Conservation (phyloP, 2,329 filamentous ascomycete genomes). For the Daldinia sp. region DNA sequence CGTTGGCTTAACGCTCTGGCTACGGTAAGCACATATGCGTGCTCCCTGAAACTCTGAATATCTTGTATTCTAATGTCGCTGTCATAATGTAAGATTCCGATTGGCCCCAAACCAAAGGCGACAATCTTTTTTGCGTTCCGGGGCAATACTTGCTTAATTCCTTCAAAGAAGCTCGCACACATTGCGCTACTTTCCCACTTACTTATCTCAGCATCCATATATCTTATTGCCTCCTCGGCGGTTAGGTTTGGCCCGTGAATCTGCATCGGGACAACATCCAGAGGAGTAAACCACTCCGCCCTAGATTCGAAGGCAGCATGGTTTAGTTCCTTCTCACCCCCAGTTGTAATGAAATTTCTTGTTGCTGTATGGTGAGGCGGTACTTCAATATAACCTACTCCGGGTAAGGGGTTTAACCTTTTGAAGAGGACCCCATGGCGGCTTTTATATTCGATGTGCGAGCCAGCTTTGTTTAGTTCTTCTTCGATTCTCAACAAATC, state of each 20-base stretch:
- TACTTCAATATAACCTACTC: not conserved
- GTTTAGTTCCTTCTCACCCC: not conserved
- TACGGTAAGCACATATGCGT: conserved; percentile 11
- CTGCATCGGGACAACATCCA: not conserved
- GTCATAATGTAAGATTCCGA: not conserved
- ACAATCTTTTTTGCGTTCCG: conserved; percentile 27
- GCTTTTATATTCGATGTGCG: conserved; percentile 5
- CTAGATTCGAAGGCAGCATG: not conserved
- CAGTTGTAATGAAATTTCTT: not conserved
- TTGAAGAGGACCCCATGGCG: not conserved
- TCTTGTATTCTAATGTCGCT: not conserved
- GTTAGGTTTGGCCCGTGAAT: not conserved
- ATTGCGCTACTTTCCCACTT: not conserved
- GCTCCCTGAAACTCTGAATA: not conserved
- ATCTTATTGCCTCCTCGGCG: not conserved
- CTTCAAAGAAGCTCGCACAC: not conserved
- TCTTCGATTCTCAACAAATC: conserved; percentile 3
- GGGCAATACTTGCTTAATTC: not conserved
- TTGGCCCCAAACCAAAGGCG: conserved; percentile 24
- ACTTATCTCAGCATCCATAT: not conserved
- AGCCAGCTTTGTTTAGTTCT: not conserved
- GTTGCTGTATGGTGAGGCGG: not conserved
- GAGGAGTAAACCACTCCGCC: not conserved
- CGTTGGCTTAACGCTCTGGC: conserved; percentile 4
- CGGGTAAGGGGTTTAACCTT: not conserved